A percentile compares a stretch with the other conserved stretches of the same genome.
Conservation (phyloP, 2,329 filamentous ascomycete genomes). For the Mycosphaerelloides madeirae region DNA sequence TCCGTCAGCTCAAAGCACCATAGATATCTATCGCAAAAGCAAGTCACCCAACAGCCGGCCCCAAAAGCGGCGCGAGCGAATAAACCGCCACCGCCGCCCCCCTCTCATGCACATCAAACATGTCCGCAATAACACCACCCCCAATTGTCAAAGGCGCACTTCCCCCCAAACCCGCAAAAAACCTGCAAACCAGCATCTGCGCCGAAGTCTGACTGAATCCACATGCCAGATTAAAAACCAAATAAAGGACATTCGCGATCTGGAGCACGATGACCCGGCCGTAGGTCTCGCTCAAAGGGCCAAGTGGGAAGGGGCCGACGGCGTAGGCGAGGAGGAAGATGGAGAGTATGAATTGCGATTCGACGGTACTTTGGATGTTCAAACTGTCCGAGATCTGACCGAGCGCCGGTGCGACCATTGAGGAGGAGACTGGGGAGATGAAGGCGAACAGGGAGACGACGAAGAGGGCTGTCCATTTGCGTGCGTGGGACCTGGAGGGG, state of each 20-base stretch:
- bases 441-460: slow-evolving; percentile 18
- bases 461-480: slow-evolving; percentile 30
- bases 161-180: slow-evolving; percentile 30
- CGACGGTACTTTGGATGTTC: slow-evolving; percentile 20
- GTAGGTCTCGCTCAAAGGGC: slow-evolving; percentile 28
- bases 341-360: neutral
- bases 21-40: too few species aligned
- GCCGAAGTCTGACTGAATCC: slow-evolving; percentile 29
- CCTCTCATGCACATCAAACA: slow-evolving; percentile 56
- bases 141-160: slow-evolving; percentile 24
- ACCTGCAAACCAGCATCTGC: slow-evolving; percentile 31
- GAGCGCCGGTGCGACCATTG: slow-evolving; percentile 31
- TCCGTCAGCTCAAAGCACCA: too few species aligned
- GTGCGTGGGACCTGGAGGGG: too few species aligned
- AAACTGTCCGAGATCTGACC: slow-evolving; percentile 22
- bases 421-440: slow-evolving; percentile 30
- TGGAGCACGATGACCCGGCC: slow-evolving; percentile 30
- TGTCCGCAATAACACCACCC: slow-evolving; percentile 23
- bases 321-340: slow-evolving; percentile 4
- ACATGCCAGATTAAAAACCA: slow-evolving; percentile 30
- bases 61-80: slow-evolving; percentile 43
- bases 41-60: slow-evolving; percentile 14
- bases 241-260: slow-evolving; percentile 28
- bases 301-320: slow-evolving; percentile 28
- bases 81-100: slow-evolving; percentile 34